Evolutionary conservation across 768 basidiomycete genomes (phyloP).

Genomic region (Pleurotus giganteus): DNA sequence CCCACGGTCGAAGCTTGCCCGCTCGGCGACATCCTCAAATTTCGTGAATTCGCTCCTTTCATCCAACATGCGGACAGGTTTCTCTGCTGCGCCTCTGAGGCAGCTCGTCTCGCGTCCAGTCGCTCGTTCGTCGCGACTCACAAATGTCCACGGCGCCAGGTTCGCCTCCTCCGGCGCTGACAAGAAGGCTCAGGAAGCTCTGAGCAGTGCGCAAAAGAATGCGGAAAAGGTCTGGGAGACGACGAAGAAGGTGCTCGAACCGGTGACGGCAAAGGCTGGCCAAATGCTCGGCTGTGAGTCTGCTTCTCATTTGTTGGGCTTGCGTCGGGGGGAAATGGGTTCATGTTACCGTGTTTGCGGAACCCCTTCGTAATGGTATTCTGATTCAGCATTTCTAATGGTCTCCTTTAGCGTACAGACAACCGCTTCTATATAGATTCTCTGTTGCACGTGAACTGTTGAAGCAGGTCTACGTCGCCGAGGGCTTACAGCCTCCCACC

Average conservation of each 20-base stretch:
- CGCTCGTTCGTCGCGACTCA: background rate
- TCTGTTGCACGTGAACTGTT: constrained; percentile 71
- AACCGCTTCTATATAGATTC: constrained; percentile 78
- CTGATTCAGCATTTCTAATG: background rate
- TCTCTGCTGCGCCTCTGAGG: background rate
- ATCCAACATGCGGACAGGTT: constrained; percentile 1
- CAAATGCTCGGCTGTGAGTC: constrained; percentile 49
- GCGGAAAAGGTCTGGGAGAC: constrained; percentile 52
- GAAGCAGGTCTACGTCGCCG: constrained; percentile 72
- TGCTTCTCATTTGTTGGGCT: too few species aligned
- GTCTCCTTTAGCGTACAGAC: constrained; percentile 55
- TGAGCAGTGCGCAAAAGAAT: constrained; percentile 55
- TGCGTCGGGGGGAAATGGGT: too few species aligned
- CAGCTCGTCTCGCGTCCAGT: constrained; percentile 6
- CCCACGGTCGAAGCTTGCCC: background rate
- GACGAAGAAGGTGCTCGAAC: constrained; percentile 45
- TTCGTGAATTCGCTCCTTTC: background rate
- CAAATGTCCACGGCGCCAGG: constrained; percentile 21
- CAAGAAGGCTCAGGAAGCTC: constrained; percentile 70
- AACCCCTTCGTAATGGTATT: too few species aligned
- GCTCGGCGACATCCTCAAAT: too few species aligned
- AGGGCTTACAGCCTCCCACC: constrained; percentile 70
- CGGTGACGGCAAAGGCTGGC: constrained; percentile 50
- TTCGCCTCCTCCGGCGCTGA: constrained; percentile 35
- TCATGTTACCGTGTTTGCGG: background rate